A percentile compares a stretch with the other conserved stretches of the same genome.
phyloP scores from a whole-genome alignment of 306 rosid genomes.

The Cucurbita maxima region DNA sequence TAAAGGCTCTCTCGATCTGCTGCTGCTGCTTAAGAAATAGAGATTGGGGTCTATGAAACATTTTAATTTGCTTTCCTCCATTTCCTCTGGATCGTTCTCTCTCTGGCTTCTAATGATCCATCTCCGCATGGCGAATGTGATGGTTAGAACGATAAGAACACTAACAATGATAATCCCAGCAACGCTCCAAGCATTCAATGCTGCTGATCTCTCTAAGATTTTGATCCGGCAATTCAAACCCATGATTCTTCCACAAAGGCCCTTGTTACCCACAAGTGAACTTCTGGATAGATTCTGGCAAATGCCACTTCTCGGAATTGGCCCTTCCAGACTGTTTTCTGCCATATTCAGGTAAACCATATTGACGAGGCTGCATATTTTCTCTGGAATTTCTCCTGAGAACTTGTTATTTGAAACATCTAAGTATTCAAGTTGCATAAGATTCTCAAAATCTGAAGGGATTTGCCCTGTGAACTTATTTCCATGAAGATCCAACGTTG shows the following conservation, averaged over 20 bases:
- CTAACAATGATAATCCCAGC: constrained; percentile 43
- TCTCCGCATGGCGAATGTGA: constrained; percentile 41
- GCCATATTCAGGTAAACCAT: constrained; percentile 54
- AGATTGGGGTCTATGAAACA: constrained; percentile 57
- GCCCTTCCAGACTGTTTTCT: constrained; percentile 62
- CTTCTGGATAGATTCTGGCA: constrained; percentile 53
- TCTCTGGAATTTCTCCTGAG: constrained; percentile 65
- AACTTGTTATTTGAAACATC: constrained; percentile 62
- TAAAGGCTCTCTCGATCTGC: constrained; percentile 85
- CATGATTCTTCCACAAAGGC: constrained; percentile 56
- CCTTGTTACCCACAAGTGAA: constrained; percentile 43
- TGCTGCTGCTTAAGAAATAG: constrained; percentile 80
- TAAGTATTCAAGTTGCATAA: constrained; percentile 58
- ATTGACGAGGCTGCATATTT: constrained; percentile 53
- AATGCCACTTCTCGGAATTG: constrained; percentile 64
- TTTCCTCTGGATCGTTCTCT: constrained; percentile 38
- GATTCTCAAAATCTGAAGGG: constrained; percentile 71
- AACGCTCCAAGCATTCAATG: constrained; percentile 45
- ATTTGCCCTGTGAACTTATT: constrained; percentile 55
- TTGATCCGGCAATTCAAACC: constrained; percentile 40
- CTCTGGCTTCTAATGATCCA: constrained; percentile 26
- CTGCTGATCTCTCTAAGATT: constrained; percentile 30
- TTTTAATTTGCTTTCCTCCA: constrained; percentile 47
- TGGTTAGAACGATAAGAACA: constrained; percentile 20
- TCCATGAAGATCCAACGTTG: constrained; percentile 66